These are phyloP conservation scores for Rosa persica DNA, from an alignment of 306 rosid genomes.

Conservation along the genomic window DNA sequence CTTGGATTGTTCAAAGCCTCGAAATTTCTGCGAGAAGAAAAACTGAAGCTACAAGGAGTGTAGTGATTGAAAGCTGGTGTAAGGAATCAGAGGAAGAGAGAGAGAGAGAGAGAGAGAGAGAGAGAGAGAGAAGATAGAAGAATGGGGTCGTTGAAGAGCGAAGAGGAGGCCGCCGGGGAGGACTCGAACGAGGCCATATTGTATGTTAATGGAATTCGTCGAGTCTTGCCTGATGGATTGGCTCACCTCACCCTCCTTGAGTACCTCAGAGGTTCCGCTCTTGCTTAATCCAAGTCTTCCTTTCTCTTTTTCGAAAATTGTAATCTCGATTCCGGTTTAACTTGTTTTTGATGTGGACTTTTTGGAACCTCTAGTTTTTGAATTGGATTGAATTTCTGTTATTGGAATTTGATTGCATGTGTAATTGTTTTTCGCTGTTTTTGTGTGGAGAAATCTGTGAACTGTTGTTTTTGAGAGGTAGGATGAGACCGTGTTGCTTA, in stretches of 20 bases:
- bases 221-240: conserved; percentile 67
- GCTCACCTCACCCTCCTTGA: conserved; percentile 91
- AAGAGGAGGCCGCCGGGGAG: conserved; percentile 32
- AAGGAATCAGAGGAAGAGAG: too few species aligned
- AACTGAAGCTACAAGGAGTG: too few species aligned
- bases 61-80: too few species aligned
- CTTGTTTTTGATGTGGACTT: not conserved
- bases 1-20: not conserved
- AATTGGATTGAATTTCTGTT: not conserved
- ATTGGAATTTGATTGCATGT: not conserved
- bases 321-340: not conserved
- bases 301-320: not conserved
- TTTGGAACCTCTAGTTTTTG: not conserved
- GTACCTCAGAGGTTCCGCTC: conserved; percentile 75
- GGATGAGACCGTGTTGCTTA: too few species aligned
- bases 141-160: conserved; percentile 76
- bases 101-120: too few species aligned
- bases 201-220: conserved; percentile 73
- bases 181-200: conserved; percentile 48
- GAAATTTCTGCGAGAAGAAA: not conserved
- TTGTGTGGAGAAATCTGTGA: too few species aligned
- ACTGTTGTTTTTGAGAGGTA: too few species aligned
- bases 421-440: too few species aligned
- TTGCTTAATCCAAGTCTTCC: not conserved
- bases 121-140: not conserved